Evolutionary conservation across 306 rosid genomes (phyloP), one percentile per base, ranked within the genome.

Genomic region (Amphicarpaea edgeworthii): DNA sequence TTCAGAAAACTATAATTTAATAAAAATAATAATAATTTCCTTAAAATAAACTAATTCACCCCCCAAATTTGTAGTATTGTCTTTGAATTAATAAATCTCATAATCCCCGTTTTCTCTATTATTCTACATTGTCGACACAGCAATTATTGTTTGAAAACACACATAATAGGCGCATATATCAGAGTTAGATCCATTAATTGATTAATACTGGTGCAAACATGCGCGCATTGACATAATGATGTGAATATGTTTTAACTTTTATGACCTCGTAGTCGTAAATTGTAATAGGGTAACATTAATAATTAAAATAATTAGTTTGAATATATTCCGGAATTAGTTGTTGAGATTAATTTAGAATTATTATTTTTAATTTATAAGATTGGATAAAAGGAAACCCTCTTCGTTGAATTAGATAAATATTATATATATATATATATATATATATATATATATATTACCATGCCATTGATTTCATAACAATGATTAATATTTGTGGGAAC

Each of bases 61-160:
- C 38, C n/a, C 9, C 15, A 58, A 24, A 4, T 19, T 65, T 30
- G 0, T 30, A 14, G 0, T 30, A 14, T 12, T 3, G 2, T 16
- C 2, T 28, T 24, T 69, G n/a, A 26, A n/a, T 47, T 47, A 32
- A 17, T 17, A 26, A 46, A 69, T 47, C 2, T 70, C 20, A 8
- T 70, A 70, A 2, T 20, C 12, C 12, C 0, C 12, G 16, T 50
- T 68, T 30, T 15, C 16, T 24, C 4, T 38, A 6, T 65, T 65
- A 17, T 58, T 12, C 14, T 26, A 12, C 19, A 8, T 9, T 6
- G 40, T 26, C 43, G 40, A n/a, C 43, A 26, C 5, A 17, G 17
- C 32, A 49, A 49, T 49, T 49, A 49, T 28, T 49, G 46, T 49
- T 68, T 47, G 43, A 10, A 47, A 69, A 70, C 62, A 70, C 28